A percentile compares a stretch with the other conserved stretches of the same genome.
phyloP scores from a whole-genome alignment of 495 filamentous ascomycete species.

The Collariella sp. region DNA sequence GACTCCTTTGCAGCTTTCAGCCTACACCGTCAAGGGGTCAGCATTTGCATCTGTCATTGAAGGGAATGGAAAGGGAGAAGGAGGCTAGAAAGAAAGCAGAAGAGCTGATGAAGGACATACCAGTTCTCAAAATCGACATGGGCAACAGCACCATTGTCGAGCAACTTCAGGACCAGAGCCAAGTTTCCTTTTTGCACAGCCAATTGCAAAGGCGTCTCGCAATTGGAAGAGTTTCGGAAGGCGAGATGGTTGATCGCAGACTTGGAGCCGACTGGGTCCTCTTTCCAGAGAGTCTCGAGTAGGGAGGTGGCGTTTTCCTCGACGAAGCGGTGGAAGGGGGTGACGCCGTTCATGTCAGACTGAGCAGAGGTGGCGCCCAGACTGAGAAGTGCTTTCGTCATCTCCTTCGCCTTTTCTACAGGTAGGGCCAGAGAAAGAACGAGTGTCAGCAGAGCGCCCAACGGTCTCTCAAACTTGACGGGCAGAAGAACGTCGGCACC shows the following conservation, averaged over 20 bases:
- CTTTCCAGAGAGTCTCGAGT: constrained; percentile 48
- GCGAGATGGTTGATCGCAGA: constrained; percentile 56
- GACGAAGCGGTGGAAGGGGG: constrained; percentile 52
- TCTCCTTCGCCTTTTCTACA: constrained; percentile 48
- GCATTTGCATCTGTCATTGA: not conserved
- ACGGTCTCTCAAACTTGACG: constrained; percentile 47
- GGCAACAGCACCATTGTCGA: constrained; percentile 33
- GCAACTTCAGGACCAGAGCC: constrained; percentile 31
- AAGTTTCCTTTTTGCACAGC: constrained; percentile 29
- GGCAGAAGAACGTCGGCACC: constrained; percentile 66
- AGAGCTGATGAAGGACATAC: not conserved
- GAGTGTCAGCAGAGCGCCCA: constrained; percentile 54
- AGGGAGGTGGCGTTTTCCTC: constrained; percentile 39
- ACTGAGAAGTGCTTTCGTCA: constrained; percentile 53
- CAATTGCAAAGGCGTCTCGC: constrained; percentile 30
- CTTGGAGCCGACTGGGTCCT: constrained; percentile 52
- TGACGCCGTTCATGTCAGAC: constrained; percentile 51
- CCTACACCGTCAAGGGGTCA: constrained; percentile 11
- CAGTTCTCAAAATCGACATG: constrained; percentile 40
- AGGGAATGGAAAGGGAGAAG: too few relatives aligned
- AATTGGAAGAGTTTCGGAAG: constrained; percentile 19
- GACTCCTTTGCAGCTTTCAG: constrained; percentile 33
- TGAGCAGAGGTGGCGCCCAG: constrained; percentile 66
- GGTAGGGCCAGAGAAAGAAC: constrained; percentile 52
- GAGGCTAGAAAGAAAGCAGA: too few relatives aligned